Percentiles rank a stretch among this genome's conserved stretches.
These are phyloP conservation scores for Articulospora tetracladia DNA, from an alignment of 495 filamentous ascomycete species.

Conservation along the genomic window DNA sequence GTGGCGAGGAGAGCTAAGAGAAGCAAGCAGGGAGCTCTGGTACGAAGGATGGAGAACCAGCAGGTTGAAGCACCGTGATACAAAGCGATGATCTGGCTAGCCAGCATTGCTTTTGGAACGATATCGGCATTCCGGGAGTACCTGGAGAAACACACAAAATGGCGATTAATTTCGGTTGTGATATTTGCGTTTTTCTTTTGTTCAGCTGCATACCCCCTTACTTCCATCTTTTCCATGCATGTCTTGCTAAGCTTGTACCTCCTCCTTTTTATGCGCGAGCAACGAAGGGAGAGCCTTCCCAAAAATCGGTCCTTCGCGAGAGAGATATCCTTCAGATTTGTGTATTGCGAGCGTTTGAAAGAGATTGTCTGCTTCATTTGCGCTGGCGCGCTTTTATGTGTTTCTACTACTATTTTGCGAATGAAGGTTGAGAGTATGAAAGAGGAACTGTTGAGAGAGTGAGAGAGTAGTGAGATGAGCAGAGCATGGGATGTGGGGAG, in stretches of 20 bases:
- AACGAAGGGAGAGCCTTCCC: not conserved
- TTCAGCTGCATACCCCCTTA: constrained; percentile 19
- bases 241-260: not conserved
- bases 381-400: not conserved
- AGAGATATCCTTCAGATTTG: not conserved
- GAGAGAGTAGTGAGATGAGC: not conserved
- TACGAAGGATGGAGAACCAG: constrained; percentile 93
- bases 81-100: constrained; percentile 20
- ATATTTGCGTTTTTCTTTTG: constrained; percentile 10
- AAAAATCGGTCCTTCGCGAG: not conserved
- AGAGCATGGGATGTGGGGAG: too few relatives aligned
- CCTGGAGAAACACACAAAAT: constrained; percentile 14
- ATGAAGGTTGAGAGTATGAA: not conserved
- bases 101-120: not conserved
- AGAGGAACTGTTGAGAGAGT: not conserved
- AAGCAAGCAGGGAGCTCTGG: constrained; percentile 88
- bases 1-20: constrained; percentile 87
- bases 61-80: constrained; percentile 39
- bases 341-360: not conserved
- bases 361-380: not conserved
- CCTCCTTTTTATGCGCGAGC: not conserved
- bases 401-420: not conserved
- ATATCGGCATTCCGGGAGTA: constrained; percentile 6
- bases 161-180: constrained; percentile 19
- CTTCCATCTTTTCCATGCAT: constrained; percentile 7